phyloP scores from a whole-genome alignment of 139 green algal species.

The Ettlia oleoabundans region DNA sequence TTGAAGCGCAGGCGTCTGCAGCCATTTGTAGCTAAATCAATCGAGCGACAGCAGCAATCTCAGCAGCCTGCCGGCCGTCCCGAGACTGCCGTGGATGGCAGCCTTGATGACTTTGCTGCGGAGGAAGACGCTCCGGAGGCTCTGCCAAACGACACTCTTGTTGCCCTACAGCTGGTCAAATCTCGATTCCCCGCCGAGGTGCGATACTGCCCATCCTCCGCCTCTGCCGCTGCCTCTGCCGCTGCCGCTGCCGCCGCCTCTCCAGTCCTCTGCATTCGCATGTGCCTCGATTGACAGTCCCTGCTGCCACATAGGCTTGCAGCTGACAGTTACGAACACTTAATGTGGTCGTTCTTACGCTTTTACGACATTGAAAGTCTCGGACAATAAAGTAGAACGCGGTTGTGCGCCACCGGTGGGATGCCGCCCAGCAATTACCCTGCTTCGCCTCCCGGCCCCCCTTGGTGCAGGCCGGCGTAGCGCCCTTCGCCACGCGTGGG shows the following conservation, averaged over 20 bases:
- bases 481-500: conserved; percentile 14
- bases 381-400: no score
- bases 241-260: background rate
- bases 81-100: no score
- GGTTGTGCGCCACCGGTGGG: no score
- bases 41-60: no score
- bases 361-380: no score
- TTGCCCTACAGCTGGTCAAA: conserved; percentile 14
- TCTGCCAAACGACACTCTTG: conserved; percentile 24
- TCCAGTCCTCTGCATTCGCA: background rate
- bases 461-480: conserved; percentile 7
- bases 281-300: background rate
- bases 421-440: no score
- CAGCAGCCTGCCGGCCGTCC: no score
- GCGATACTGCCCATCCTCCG: background rate
- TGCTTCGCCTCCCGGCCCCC: background rate
- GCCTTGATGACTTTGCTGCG: background rate
- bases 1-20: background rate
- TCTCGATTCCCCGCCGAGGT: conserved; percentile 32
- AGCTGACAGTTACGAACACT: no score
- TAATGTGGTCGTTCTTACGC: no score
- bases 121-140: background rate
- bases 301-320: background rate
- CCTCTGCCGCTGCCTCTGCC: background rate
- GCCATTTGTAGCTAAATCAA: background rate